Conservation (phyloP, 495 filamentous ascomycete genomes). For the Neurospora sp. region DNA sequence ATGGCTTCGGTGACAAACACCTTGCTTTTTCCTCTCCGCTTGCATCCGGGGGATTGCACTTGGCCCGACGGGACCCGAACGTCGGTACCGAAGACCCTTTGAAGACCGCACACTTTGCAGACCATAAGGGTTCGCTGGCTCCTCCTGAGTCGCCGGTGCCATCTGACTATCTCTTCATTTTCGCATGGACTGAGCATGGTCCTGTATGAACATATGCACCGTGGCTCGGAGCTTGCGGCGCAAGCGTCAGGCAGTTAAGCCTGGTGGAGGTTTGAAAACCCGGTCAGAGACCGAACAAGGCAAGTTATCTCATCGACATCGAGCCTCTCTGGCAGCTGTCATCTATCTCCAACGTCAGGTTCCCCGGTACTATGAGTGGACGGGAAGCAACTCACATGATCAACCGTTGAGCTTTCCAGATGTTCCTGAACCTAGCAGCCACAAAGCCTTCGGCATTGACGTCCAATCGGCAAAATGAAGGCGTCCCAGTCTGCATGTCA, state of each 20-base stretch:
- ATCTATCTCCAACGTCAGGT: conserved; percentile 24
- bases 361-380: conserved; percentile 1
- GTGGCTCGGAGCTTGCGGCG: neutral
- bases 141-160: neutral
- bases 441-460: conserved; percentile 6
- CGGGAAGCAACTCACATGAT: conserved; percentile 14
- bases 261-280: conserved; percentile 17
- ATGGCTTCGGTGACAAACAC: neutral
- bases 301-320: conserved; percentile 12
- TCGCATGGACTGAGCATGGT: neutral
- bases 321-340: conserved; percentile 6
- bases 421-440: neutral
- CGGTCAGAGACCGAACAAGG: conserved; percentile 15
- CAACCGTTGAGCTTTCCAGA: conserved; percentile 5
- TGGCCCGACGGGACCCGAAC: neutral
- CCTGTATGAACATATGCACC: neutral
- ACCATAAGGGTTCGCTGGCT: neutral
- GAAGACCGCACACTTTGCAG: neutral
- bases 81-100: neutral
- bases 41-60: neutral
- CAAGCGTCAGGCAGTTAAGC: conserved; percentile 9
- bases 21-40: neutral
- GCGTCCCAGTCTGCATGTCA: conserved; percentile 5
- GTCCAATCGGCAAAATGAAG: conserved; percentile 17
- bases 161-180: neutral